Evolutionary conservation across 345 rosid species (phyloP).

Genomic region (Anastatica hierochuntica): DNA sequence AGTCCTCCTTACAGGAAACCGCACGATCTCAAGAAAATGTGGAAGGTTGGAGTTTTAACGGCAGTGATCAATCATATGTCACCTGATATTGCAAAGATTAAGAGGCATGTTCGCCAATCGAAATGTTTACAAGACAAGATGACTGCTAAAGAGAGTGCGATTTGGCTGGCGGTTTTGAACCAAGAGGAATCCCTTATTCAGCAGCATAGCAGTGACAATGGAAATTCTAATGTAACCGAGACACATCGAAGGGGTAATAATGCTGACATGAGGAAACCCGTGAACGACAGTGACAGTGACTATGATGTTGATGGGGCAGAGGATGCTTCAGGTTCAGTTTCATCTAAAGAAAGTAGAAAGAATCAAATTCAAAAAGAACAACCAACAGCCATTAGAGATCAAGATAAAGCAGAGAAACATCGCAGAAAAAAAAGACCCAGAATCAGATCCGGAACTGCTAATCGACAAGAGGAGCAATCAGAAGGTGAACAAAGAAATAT

Average conservation of each 20-base stretch:
- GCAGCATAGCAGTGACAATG: constrained; percentile 85
- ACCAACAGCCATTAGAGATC: constrained; percentile 24
- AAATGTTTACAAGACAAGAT: constrained; percentile 99
- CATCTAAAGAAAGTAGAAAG: constrained; percentile 64
- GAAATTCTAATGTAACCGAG: constrained; percentile 74
- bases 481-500: constrained; percentile 29
- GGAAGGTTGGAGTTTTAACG: constrained; percentile 95
- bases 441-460: constrained; percentile 24
- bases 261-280: constrained; percentile 36
- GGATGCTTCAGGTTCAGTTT: constrained; percentile 64
- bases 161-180: constrained; percentile 89
- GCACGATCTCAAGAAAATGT: constrained; percentile 95
- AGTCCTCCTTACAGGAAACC: constrained; percentile 91
- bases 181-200: constrained; percentile 67
- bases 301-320: constrained; percentile 80
- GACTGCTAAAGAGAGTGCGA: constrained; percentile 98
- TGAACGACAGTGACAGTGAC: constrained; percentile 56
- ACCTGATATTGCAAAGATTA: constrained; percentile 89
- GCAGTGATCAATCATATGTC: constrained; percentile 97
- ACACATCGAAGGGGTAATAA: constrained; percentile 32
- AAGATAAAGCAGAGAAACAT: constrained; percentile 34
- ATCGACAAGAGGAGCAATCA: constrained; percentile 29
- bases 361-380: constrained; percentile 33
- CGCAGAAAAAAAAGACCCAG: constrained; percentile 40
- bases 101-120: constrained; percentile 86